Evolutionary conservation across 2,329 filamentous ascomycete species (phyloP), one percentile per base, ranked within the genome.

Genomic region (Trichoderma sp.): DNA sequence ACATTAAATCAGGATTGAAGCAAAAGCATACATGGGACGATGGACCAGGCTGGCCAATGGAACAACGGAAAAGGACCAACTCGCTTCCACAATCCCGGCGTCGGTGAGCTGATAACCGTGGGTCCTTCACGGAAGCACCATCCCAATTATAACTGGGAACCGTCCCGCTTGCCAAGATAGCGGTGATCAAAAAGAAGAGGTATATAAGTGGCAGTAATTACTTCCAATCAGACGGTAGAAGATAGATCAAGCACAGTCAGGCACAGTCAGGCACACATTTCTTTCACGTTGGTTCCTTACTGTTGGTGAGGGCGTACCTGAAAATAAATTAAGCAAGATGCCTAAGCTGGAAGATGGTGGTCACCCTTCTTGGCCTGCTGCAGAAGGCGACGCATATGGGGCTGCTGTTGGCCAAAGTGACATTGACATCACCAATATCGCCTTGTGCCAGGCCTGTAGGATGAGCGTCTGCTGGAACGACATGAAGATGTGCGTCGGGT

Each of bases 381-480:
- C 50, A 30, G 34, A 39, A 4, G 17, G 17, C 64, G 23, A 67
- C 8, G 4, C 64, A 30, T 58, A 34, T 34, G 23, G 47, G n/a
- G 43, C 20, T 13, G 43, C 20, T 13, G 30, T 50, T 26, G 26
- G 26, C 7, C 39, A 50, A 15, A 1, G 28, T 61, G 11, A 47
- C 28, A 30, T 26, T 47, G 26, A 50, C 15, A 34, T 28, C 13
- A 43, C 68, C 28, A 15, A 66, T 6, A 32, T 70, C 30, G 30
- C 30, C 4, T 12, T 70, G 12, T 70, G 68, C 30, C 59, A 26
- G n/a, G n/a, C 5, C 30, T 70, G 68, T 36, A 70, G 28, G 61
- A 20, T 70, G 61, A 66, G 68, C 23, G 28, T 70, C 26, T 70
- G 68, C 17, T 70, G 43, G 43, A 13, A 57, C 9, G 68, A n/a